Conservation (phyloP, 352 stramenopile genomes). For the Phytophthora pini region DNA sequence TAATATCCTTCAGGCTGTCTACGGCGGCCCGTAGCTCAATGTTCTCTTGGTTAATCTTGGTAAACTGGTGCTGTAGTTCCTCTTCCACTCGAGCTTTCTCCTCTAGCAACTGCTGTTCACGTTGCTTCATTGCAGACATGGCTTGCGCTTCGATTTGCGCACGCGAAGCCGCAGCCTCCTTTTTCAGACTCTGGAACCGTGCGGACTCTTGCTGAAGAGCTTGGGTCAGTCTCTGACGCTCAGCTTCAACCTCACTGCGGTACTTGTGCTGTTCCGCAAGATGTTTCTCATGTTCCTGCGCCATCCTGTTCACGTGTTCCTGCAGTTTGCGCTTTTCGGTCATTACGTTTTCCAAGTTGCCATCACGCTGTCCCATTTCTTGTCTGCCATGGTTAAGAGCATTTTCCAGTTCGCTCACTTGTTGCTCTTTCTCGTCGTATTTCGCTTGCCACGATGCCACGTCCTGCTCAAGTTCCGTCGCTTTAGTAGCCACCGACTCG, state of each 20-base stretch:
- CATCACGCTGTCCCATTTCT: constrained; percentile 41
- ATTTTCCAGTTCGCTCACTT: constrained; percentile 39
- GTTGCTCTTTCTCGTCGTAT: constrained; percentile 44
- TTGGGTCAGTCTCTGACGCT: constrained; percentile 44
- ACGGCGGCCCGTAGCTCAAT: constrained; percentile 49
- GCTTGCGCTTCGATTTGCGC: constrained; percentile 54
- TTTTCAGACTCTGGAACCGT: constrained; percentile 44
- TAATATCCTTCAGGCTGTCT: constrained; percentile 57
- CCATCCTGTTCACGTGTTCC: constrained; percentile 47
- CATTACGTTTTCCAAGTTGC: constrained; percentile 45
- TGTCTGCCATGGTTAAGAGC: constrained; percentile 36
- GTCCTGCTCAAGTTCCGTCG: constrained; percentile 43
- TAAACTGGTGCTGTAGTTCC: constrained; percentile 42
- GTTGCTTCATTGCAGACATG: constrained; percentile 51
- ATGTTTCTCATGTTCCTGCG: constrained; percentile 60
- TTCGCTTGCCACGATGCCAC: constrained; percentile 44
- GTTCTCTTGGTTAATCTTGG: constrained; percentile 49
- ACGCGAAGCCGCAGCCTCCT: constrained; percentile 46
- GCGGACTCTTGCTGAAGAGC: constrained; percentile 47
- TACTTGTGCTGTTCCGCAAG: constrained; percentile 52
- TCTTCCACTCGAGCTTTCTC: constrained; percentile 54
- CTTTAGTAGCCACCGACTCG: constrained; percentile 41
- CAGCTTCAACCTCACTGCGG: constrained; percentile 43
- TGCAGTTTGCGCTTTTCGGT: constrained; percentile 55
- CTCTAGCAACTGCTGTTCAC: constrained; percentile 56